phyloP scores from a whole-genome alignment of 148 eudicot genomes.

The Silene conica region DNA sequence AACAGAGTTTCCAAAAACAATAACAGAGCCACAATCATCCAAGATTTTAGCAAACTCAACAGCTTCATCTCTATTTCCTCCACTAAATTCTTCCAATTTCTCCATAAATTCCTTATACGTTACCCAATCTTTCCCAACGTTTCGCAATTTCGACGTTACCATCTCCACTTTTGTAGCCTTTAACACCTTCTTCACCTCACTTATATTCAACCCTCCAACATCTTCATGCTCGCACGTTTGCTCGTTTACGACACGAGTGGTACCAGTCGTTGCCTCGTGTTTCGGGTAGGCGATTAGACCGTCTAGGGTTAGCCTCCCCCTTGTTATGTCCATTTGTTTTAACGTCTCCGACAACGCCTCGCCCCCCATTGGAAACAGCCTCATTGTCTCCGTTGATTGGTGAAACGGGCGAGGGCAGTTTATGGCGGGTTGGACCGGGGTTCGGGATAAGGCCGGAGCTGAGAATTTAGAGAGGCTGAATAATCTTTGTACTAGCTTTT shows the following conservation, averaged over 20 bases:
- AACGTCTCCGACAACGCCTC: constrained; percentile 44
- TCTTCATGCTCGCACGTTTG: not conserved
- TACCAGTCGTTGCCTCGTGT: not conserved
- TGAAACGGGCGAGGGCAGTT: constrained; percentile 29
- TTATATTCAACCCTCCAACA: constrained; percentile 36
- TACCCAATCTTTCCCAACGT: constrained; percentile 36
- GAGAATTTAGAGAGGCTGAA: constrained; percentile 40
- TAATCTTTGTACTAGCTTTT: constrained; percentile 48
- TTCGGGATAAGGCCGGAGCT: constrained; percentile 30
- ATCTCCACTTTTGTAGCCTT: constrained; percentile 49
- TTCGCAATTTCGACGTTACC: constrained; percentile 41
- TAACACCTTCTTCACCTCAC: constrained; percentile 59
- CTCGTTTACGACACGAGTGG: constrained; percentile 10
- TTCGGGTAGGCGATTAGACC: constrained; percentile 41
- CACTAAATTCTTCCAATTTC: constrained; percentile 38
- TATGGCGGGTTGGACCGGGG: constrained; percentile 12
- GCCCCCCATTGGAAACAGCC: constrained; percentile 30
- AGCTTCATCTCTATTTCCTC: constrained; percentile 37
- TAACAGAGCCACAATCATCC: constrained; percentile 71
- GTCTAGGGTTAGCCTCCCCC: constrained; percentile 45
- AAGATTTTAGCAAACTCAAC: constrained; percentile 50
- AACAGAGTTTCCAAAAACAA: constrained; percentile 67
- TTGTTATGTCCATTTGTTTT: constrained; percentile 43
- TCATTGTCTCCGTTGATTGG: constrained; percentile 25
- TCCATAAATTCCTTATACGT: constrained; percentile 44